Base-by-base conservation (phyloP, 176 grass and related monocot genomes). In the Carex cristatella region DNA sequence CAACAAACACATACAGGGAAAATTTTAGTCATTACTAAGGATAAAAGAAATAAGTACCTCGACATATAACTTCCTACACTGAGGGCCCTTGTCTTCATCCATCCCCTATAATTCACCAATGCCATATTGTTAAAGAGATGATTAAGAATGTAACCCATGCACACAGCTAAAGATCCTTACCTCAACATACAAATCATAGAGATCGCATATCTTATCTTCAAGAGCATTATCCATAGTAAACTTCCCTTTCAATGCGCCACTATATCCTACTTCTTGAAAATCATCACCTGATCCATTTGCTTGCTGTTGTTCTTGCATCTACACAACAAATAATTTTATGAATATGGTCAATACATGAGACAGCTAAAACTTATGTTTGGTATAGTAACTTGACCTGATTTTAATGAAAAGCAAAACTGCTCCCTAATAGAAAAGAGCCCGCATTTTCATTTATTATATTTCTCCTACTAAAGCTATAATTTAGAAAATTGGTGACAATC, bases 21-120 rank as follows among this genome's bases (percentile, higher is more conserved):
- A 86, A 70, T 40, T 60, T 18, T 94, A 98, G 91, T 98, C 90
- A 95, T 85, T 92, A 91, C 86, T 88, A 93, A 57, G 68, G 68
- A 2, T 35, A 35, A 57, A 58, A 35, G 28, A 79, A 56, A 67
- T 73, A 11, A 75, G 48, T 96, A 99, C 97, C 97, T 99, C 91
- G 44, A 96, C 87, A 82, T 99, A 99, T 82, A 99, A 85, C 76
- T 99, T 99, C 89, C 97, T 96, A 73, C 91, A 94, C 86, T 94
- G 97, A 82, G 97, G 97, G 53, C 97, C 93, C 89, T 96, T 99
- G 74, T 99, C 97, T 91, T 99, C 97, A 86, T 99, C 97, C 97
- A 99, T 96, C 72, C 90, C 91, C 97, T 99, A 85, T 85, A 19
- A 48, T 83, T 69, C 69, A 83, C 13, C 61, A 83, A 64, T 65